Evolutionary conservation across 495 filamentous ascomycete genomes (phyloP), one percentile per base, ranked within the genome.

Genomic region (Hypoxylon trugodes): DNA sequence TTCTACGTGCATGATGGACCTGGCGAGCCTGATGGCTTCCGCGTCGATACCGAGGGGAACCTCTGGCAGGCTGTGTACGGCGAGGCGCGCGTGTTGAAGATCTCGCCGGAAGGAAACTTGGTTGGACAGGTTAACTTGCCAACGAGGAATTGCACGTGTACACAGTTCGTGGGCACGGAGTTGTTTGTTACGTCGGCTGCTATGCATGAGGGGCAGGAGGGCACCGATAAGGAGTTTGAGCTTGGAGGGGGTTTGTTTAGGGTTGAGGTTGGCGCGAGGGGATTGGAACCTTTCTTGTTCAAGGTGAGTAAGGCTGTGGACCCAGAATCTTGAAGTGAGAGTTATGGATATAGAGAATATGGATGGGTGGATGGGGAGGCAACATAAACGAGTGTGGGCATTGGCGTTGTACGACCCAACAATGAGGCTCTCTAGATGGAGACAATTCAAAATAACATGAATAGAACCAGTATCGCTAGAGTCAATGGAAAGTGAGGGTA

Each of bases 51-150:
- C 9, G 84, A 90, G 9, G 91, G 89, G 1, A 86, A 86, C 62
- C 77, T 94, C 22, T 93, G 91, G 91, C 85, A 84, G 54, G 89
- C 89, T n/a, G 79, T 92, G 25, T 91, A 90, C 65, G 89, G 89
- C 38, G 89, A 88, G 62, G 74, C 82, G 43, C 80, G 83, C 41
- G 85, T 94, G 13, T 72, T 92, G 45, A 86, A 87, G 69, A 84
- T 93, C 61, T 84, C 81, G 5, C 82, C 86, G 3, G 75, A 79
- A 26, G 89, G 89, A 2, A 77, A 86, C 68, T 71, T 92, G 18
- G 77, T 90, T 15, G 88, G 88, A 13, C 79, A 88, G 77, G 76
- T 94, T 30, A 79, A 69, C 4, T 74, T 92, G 56, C 87, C 89
- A 18, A 90, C 91, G 32, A 81, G 81, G 55, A 84, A 87, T 66